Percentiles rank a stretch among this genome's conserved stretches.
phyloP scores from a whole-genome alignment of 192 early-diverging fungal species.

The Coemansia sp. region DNA sequence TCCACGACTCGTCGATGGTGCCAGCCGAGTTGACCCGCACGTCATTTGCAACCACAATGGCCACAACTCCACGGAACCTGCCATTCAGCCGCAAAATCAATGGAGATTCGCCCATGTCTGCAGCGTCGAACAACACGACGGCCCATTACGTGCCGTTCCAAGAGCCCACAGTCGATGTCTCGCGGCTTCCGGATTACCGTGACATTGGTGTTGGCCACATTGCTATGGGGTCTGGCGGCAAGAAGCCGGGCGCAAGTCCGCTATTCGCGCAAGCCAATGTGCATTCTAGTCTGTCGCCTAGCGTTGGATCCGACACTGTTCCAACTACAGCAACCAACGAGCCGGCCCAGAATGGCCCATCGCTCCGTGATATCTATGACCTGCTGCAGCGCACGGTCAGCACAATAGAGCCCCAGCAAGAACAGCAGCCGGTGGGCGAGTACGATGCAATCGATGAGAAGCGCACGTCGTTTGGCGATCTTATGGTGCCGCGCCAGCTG shows the following conservation, averaged over 20 bases:
- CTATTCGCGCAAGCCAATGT: neutral
- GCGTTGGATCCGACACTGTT: neutral
- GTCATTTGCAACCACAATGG: neutral
- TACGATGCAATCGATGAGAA: neutral
- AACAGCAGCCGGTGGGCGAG: neutral
- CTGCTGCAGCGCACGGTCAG: constrained; percentile 28
- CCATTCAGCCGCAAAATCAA: neutral
- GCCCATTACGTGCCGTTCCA: constrained; percentile 50
- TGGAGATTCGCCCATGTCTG: neutral
- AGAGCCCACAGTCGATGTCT: constrained; percentile 49
- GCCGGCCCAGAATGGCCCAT: constrained; percentile 16
- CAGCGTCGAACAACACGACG: neutral
- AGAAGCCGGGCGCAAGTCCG: neutral
- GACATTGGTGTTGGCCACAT: constrained; percentile 20
- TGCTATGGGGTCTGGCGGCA: neutral
- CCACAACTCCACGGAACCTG: neutral
- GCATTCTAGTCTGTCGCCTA: neutral
- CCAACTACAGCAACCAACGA: neutral
- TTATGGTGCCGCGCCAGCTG: constrained; percentile 11
- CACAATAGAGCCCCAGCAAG: neutral
- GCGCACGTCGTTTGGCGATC: neutral
- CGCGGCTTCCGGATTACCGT: constrained; percentile 27
- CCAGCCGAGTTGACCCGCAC: constrained; percentile 11
- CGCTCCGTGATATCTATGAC: constrained; percentile 41
- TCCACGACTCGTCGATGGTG: constrained; percentile 29